Conservation (phyloP, 805 yeast genomes). For the Candida montana region DNA sequence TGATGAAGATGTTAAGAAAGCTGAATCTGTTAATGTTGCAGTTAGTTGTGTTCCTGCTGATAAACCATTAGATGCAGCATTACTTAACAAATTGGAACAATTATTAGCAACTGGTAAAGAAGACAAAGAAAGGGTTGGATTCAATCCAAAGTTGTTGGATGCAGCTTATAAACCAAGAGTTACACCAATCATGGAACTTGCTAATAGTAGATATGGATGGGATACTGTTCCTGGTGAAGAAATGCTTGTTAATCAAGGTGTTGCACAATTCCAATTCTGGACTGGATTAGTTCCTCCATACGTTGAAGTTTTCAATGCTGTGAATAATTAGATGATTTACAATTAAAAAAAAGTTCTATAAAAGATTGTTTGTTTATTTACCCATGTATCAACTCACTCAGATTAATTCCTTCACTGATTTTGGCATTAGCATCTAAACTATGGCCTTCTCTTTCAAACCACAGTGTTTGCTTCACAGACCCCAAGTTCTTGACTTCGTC, state of each 20-base stretch:
- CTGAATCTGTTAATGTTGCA: conserved; percentile 45
- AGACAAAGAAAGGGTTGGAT: conserved; percentile 29
- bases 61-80: conserved; percentile 50
- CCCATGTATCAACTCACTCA: conserved; percentile 22
- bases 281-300: conserved; percentile 64
- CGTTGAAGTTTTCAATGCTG: conserved; percentile 56
- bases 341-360: background rate
- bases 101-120: conserved; percentile 38
- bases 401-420: conserved; percentile 25
- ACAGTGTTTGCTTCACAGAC: conserved; percentile 13
- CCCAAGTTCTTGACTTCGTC: conserved; percentile 19
- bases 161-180: conserved; percentile 91
- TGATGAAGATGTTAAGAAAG: conserved; percentile 36
- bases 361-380: too few species aligned
- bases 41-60: conserved; percentile 86
- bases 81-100: conserved; percentile 44
- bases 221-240: conserved; percentile 84
- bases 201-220: conserved; percentile 61
- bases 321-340: conserved; percentile 26
- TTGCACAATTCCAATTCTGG: conserved; percentile 78
- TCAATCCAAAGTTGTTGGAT: conserved; percentile 62
- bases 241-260: conserved; percentile 91
- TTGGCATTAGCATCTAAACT: conserved; percentile 22
- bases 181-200: conserved; percentile 82
- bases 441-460: conserved; percentile 37